A percentile compares a stretch with the other conserved stretches of the same genome.
Evolutionary conservation across 2,329 filamentous ascomycete genomes (phyloP).

Genomic region (Fusarium floridanum): DNA sequence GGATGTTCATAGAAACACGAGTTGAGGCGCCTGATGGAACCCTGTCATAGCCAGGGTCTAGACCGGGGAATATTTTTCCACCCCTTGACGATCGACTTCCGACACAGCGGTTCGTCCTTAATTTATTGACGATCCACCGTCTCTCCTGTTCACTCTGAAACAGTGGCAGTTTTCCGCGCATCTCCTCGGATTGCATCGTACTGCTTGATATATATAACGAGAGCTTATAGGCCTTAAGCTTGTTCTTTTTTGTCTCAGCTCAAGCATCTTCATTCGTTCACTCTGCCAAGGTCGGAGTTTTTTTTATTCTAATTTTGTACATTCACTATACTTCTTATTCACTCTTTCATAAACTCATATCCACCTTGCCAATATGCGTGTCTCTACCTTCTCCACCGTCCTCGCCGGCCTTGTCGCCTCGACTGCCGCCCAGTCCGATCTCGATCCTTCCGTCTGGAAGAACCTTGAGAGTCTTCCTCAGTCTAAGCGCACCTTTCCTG

Average conservation of each 20-base stretch:
- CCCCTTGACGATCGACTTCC: neutral
- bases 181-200: neutral
- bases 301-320: constrained; percentile 4
- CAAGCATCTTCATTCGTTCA: constrained; percentile 7
- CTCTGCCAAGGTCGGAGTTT: constrained; percentile 23
- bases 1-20: neutral
- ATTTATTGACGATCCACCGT: neutral
- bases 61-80: constrained; percentile 11
- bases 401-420: constrained; percentile 21
- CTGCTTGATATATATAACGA: neutral
- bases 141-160: neutral
- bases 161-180: neutral
- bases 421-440: constrained; percentile 28
- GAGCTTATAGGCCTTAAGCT: neutral
- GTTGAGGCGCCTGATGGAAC: neutral
- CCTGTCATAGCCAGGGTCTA: neutral
- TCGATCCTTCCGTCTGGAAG: constrained; percentile 34
- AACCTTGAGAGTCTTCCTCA: constrained; percentile 22
- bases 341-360: constrained; percentile 1
- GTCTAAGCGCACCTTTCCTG: neutral
- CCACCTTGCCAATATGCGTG: constrained; percentile 14
- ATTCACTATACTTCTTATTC: neutral
- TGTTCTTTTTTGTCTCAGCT: neutral
- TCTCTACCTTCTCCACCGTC: constrained; percentile 9
- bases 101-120: neutral